Percentiles rank a stretch among this genome's conserved stretches.
Evolutionary conservation across 306 rosid genomes (phyloP).

Genomic region (Quercus agrifolia): DNA sequence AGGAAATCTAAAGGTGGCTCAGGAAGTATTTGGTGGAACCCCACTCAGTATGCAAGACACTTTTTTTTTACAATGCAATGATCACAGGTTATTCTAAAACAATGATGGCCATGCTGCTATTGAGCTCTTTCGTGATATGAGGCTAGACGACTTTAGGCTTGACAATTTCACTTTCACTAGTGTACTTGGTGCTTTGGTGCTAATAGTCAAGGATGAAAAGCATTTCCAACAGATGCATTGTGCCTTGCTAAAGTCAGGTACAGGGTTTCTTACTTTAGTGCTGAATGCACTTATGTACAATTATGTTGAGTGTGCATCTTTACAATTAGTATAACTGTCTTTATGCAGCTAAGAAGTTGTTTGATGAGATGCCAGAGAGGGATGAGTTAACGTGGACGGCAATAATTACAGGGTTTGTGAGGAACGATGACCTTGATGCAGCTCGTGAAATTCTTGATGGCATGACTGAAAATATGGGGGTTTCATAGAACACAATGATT

Average conservation of each 20-base stretch:
- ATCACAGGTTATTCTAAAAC: slow-evolving; percentile 40
- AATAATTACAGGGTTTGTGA: not conserved
- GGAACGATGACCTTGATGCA: not conserved
- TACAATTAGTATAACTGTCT: not conserved
- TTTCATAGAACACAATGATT: not conserved
- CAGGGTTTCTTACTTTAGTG: not conserved
- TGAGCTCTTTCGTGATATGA: slow-evolving; percentile 32
- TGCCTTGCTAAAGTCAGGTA: slow-evolving; percentile 9
- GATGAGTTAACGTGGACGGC: not conserved
- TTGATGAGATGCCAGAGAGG: slow-evolving; percentile 17
- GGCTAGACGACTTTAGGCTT: slow-evolving; percentile 18
- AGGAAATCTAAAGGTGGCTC: slow-evolving; percentile 34
- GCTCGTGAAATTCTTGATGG: not conserved
- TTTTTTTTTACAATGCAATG: slow-evolving; percentile 48
- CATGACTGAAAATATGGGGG: not conserved
- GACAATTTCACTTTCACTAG: slow-evolving; percentile 37
- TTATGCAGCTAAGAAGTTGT: slow-evolving; percentile 34
- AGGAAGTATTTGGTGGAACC: slow-evolving; percentile 26
- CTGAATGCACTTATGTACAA: not conserved
- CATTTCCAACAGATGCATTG: slow-evolving; percentile 42
- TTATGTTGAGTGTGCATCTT: not conserved
- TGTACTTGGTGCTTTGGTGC: slow-evolving; percentile 20
- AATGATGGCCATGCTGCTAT: slow-evolving; percentile 41
- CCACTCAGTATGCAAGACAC: slow-evolving; percentile 35
- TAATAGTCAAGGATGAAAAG: slow-evolving; percentile 33